A percentile compares a stretch with the other conserved stretches of the same genome.
Conservation (phyloP, 306 rosid species). For the Cajanus cajan region DNA sequence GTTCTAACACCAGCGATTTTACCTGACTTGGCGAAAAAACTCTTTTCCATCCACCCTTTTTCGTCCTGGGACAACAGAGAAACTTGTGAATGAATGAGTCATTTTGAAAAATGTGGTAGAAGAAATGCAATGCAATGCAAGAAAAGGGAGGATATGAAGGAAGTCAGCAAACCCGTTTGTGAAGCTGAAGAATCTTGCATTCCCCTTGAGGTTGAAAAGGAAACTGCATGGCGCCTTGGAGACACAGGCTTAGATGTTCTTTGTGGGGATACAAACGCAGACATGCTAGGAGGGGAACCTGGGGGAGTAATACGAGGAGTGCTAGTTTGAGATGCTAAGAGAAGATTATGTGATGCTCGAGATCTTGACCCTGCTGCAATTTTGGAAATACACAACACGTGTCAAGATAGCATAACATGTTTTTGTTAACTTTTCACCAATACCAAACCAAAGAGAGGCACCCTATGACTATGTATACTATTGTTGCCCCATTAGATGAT, state of each 20-base stretch:
- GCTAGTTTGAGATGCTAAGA: constrained; percentile 71
- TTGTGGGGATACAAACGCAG: constrained; percentile 77
- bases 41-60: constrained; percentile 93
- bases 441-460: neutral
- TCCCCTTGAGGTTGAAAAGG: constrained; percentile 69
- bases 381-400: neutral
- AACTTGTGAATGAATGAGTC: neutral
- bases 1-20: neutral
- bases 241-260: constrained; percentile 77
- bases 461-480: neutral
- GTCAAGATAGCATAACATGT: neutral
- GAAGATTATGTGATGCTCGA: constrained; percentile 52
- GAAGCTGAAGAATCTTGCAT: constrained; percentile 50
- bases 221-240: constrained; percentile 72
- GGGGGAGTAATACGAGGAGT: constrained; percentile 82
- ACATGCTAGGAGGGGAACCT: constrained; percentile 68
- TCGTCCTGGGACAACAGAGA: constrained; percentile 49
- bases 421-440: neutral
- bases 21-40: constrained; percentile 99
- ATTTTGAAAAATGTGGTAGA: neutral
- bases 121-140: neutral
- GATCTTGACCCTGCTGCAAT: constrained; percentile 41
- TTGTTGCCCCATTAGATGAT: neutral
- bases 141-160: neutral
- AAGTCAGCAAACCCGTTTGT: constrained; percentile 51